These are phyloP conservation scores for Naganishia sp. DNA, from an alignment of 1,284 basidiomycete species.

Conservation along the genomic window DNA sequence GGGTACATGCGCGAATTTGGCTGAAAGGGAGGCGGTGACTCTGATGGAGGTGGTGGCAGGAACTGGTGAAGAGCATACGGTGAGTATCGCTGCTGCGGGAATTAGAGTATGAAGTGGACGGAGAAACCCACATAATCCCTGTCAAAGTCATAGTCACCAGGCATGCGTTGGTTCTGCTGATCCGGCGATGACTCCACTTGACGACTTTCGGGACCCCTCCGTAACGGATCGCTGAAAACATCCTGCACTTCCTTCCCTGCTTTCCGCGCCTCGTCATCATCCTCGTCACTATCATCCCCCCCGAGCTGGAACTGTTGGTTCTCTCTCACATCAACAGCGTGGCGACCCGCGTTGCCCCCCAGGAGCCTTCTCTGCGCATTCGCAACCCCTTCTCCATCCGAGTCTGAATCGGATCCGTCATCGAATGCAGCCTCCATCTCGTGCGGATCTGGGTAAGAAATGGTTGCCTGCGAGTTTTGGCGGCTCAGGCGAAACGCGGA, in stretches of 20 bases:
- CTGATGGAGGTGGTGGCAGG: slow-evolving; percentile 66
- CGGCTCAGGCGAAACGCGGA: not conserved
- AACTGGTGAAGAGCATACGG: not conserved
- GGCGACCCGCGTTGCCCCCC: slow-evolving; percentile 18
- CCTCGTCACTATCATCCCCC: slow-evolving; percentile 28
- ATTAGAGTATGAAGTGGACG: not conserved
- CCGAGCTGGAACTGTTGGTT: slow-evolving; percentile 29
- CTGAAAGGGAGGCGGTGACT: slow-evolving; percentile 70
- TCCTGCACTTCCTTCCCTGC: slow-evolving; percentile 17
- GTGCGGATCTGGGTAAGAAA: slow-evolving; percentile 43
- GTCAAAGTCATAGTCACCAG: slow-evolving; percentile 75
- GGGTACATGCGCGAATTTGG: slow-evolving; percentile 63
- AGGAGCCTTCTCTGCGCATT: slow-evolving; percentile 35
- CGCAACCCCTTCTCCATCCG: slow-evolving; percentile 12
- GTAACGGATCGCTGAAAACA: slow-evolving; percentile 15
- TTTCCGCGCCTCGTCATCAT: slow-evolving; percentile 16
- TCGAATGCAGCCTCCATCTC: slow-evolving; percentile 54
- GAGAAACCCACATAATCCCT: slow-evolving; percentile 63
- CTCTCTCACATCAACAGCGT: slow-evolving; percentile 20
- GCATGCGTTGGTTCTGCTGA: slow-evolving; percentile 38
- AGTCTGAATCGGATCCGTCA: slow-evolving; percentile 30
- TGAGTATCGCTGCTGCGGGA: not conserved
- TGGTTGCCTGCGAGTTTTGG: slow-evolving; percentile 5
- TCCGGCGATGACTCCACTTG: not conserved
- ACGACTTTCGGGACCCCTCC: not conserved